Evolutionary conservation across 768 basidiomycete species (phyloP).

Genomic region (Hortiboletus flavorubellus): DNA sequence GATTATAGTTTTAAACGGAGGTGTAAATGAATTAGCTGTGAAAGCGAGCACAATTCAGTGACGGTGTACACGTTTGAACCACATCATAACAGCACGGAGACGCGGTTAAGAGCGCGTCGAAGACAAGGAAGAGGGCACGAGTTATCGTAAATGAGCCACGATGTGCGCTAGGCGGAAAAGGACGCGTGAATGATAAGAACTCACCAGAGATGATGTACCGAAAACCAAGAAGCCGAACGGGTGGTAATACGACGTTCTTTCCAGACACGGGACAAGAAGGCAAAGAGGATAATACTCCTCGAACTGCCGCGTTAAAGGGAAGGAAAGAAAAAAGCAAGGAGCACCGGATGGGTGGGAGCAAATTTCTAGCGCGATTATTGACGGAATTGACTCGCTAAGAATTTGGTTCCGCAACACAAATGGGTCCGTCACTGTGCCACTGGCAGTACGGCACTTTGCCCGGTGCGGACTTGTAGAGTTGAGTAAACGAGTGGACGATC

Average conservation of each 20-base stretch:
- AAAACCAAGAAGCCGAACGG: slow-evolving; percentile 23
- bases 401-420: slow-evolving; percentile 36
- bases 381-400: slow-evolving; percentile 36
- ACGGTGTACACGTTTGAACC: slow-evolving; percentile 22
- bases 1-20: slow-evolving; percentile 33
- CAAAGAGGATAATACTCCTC: slow-evolving; percentile 22
- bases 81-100: slow-evolving; percentile 24
- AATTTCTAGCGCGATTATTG: slow-evolving; percentile 35
- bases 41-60: slow-evolving; percentile 23
- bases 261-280: slow-evolving; percentile 21
- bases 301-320: slow-evolving; percentile 24
- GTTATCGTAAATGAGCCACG: slow-evolving; percentile 34
- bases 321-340: slow-evolving; percentile 31
- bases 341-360: slow-evolving; percentile 22
- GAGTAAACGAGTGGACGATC: slow-evolving; percentile 27
- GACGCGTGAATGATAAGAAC: slow-evolving; percentile 31
- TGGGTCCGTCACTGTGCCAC: slow-evolving; percentile 25
- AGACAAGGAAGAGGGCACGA: slow-evolving; percentile 17
- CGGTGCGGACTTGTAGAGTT: slow-evolving; percentile 20
- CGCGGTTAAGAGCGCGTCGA: slow-evolving; percentile 31
- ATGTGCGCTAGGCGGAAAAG: slow-evolving; percentile 25
- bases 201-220: slow-evolving; percentile 33
- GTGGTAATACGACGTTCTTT: slow-evolving; percentile 16
- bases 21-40: slow-evolving; percentile 36
- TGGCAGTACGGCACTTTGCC: slow-evolving; percentile 27